Base-by-base conservation (phyloP, 495 filamentous ascomycete species). In the Lichenothelia convexa region DNA sequence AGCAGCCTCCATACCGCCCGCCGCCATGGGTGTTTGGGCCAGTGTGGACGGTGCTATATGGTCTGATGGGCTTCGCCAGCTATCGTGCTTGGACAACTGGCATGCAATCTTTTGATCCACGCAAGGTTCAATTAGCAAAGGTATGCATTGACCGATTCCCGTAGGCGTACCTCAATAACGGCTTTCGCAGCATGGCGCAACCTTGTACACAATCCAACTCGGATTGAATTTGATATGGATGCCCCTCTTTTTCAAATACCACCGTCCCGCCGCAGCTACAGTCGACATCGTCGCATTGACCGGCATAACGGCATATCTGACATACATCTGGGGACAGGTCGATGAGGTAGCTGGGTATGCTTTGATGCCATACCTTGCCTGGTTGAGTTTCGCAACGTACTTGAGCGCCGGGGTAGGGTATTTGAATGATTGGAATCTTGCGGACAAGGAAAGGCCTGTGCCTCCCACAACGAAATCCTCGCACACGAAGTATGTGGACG, bases 211-310 rank as follows among this genome's bases (percentile, higher is more conserved):
- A 4, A 69, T 76, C 31, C 86, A 93, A 50, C 74, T 94, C 6
- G 76, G 63, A 15, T 57, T 93, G 11, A 93, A 94, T 53, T 58
- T 89, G 15, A 52, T 77, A 32, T 95, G 81, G 83, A 93, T 89
- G 82, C 87, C 87, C 1, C 67, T 93, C 6, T 95, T 94, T 65
- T 93, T 92, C 50, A 65, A 67, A 1, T 44, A 78, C 21, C 67
- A 71, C 26, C 65, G 70, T 18, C 80, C 83, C 2, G 66, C 73
- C 39, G 68, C 72, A 49, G 85, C 84, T 1, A 67, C 84, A 6
- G 68, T 64, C 3, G 80, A 94, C 58, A 75, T 91, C 33, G 59
- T 78, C 2, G 65, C 75, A 1, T 59, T 94, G 8, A 65, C 71
- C 1, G 81, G 74, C 1, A 60, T 74, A 4, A 75, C 76, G 13